These are phyloP conservation scores for Penicillium alfredii DNA, from an alignment of 495 filamentous ascomycete genomes.

Conservation along the genomic window DNA sequence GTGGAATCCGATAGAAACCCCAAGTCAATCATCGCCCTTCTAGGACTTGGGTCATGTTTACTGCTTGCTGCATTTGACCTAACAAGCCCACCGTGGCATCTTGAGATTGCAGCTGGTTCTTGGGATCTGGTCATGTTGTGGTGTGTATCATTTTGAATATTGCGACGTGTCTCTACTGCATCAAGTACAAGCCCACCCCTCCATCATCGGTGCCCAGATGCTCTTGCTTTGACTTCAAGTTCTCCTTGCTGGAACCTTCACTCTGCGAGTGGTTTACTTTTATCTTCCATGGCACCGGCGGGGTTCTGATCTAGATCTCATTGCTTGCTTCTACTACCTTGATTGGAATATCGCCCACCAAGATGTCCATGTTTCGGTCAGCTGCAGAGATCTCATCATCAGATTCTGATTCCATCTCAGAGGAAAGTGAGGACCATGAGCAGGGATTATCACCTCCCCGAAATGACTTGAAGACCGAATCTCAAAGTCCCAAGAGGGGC, in stretches of 20 bases:
- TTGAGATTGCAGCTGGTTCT: constrained; percentile 2
- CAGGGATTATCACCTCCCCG: constrained; percentile 3
- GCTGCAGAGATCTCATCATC: constrained; percentile 39
- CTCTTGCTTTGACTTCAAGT: not conserved
- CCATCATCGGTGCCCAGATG: not conserved
- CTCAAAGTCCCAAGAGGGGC: constrained; percentile 5
- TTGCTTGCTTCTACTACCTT: not conserved
- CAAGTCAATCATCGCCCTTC: constrained; percentile 13
- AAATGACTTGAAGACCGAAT: not conserved
- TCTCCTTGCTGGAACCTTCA: not conserved
- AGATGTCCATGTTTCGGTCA: constrained; percentile 44
- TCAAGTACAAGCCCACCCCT: too few relatives aligned
- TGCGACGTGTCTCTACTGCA: too few relatives aligned
- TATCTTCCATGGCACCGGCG: constrained; percentile 1
- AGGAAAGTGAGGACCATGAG: constrained; percentile 17
- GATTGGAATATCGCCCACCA: constrained; percentile 7
- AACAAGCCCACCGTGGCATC: constrained; percentile 12
- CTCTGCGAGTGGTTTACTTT: not conserved
- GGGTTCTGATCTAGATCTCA: not conserved
- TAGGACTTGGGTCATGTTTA: constrained; percentile 12
- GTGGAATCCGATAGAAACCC: constrained; percentile 29
- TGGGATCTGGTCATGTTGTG: not conserved
- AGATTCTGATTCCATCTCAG: constrained; percentile 27
- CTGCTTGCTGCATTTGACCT: constrained; percentile 4
- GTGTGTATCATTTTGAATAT: constrained; percentile 2